A percentile compares a stretch with the other conserved stretches of the same genome.
Evolutionary conservation across 805 yeast genomes (phyloP).

Genomic region (Saccharomycopsis javanensis): DNA sequence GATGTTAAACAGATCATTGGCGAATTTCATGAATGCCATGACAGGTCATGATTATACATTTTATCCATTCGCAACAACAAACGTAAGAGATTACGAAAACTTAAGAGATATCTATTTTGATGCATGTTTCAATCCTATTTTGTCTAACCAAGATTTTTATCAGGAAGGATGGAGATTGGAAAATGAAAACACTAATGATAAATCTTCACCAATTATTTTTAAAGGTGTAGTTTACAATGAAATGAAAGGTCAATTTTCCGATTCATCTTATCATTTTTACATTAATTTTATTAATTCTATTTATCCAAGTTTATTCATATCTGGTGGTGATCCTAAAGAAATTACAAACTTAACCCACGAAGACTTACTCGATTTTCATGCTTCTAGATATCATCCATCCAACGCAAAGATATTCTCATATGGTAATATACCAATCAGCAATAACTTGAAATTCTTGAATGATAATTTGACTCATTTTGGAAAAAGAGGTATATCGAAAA

Average conservation of each 20-base stretch:
- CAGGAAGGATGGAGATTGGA: constrained; percentile 99
- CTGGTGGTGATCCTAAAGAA: constrained; percentile 87
- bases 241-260: constrained; percentile 96
- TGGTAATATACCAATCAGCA: constrained; percentile 61
- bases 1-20: constrained; percentile 88
- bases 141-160: constrained; percentile 69
- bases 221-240: constrained; percentile 97
- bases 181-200: constrained; percentile 50
- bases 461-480: constrained; percentile 45
- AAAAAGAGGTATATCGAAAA: constrained; percentile 32
- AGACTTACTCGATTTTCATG: constrained; percentile 71
- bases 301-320: constrained; percentile 76
- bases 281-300: constrained; percentile 73
- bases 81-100: constrained; percentile 67
- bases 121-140: constrained; percentile 72
- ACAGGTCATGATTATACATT: constrained; percentile 95
- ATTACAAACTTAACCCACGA: constrained; percentile 69
- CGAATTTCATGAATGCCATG: constrained; percentile 98
- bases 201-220: constrained; percentile 51
- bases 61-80: constrained; percentile 94
- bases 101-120: constrained; percentile 82
- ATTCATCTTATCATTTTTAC: constrained; percentile 77
- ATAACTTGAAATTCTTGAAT: constrained; percentile 50
- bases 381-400: constrained; percentile 74
- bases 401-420: constrained; percentile 82